phyloP scores from a whole-genome alignment of 495 filamentous ascomycete species.

The Lepidopterella palustris region DNA sequence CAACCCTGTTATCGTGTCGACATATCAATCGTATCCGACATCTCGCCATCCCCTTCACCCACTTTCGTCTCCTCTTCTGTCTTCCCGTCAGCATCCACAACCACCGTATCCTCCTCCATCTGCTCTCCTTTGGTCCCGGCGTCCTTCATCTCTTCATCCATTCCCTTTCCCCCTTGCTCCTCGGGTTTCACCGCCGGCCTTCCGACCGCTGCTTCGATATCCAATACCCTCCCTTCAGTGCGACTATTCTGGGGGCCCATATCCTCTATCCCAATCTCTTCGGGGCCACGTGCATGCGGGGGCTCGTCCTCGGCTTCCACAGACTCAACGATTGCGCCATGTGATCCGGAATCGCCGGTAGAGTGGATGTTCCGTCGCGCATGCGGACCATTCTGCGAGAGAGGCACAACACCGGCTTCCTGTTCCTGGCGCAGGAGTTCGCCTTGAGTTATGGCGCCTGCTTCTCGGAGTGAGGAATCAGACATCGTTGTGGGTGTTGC shows the following conservation, averaged over 20 bases:
- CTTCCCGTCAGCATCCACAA: background rate
- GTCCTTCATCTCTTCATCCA: constrained; percentile 4
- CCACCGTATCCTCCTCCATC: background rate
- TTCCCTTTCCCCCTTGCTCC: background rate
- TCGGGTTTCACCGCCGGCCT: constrained; percentile 19
- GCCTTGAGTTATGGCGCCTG: constrained; percentile 63
- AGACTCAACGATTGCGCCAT: constrained; percentile 34
- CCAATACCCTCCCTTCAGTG: constrained; percentile 20
- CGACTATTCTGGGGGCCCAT: constrained; percentile 62
- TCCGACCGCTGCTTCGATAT: constrained; percentile 40
- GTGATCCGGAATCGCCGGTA: constrained; percentile 18
- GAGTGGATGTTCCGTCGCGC: constrained; percentile 25
- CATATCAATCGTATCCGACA: background rate
- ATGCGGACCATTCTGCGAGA: constrained; percentile 37
- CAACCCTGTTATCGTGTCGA: background rate
- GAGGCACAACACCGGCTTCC: constrained; percentile 58
- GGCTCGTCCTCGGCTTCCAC: constrained; percentile 52
- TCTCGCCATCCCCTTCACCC: constrained; percentile 7
- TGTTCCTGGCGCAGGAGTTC: constrained; percentile 75
- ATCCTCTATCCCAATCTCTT: constrained; percentile 78
- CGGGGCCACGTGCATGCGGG: constrained; percentile 76
- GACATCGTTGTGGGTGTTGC: constrained; percentile 7
- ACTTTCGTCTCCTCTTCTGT: background rate
- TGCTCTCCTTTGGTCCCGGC: background rate
- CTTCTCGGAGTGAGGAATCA: constrained; percentile 32